Percentiles rank a stretch among this genome's conserved stretches.
Evolutionary conservation across 2,329 filamentous ascomycete genomes (phyloP).

Genomic region (Leptographium wingfieldii): DNA sequence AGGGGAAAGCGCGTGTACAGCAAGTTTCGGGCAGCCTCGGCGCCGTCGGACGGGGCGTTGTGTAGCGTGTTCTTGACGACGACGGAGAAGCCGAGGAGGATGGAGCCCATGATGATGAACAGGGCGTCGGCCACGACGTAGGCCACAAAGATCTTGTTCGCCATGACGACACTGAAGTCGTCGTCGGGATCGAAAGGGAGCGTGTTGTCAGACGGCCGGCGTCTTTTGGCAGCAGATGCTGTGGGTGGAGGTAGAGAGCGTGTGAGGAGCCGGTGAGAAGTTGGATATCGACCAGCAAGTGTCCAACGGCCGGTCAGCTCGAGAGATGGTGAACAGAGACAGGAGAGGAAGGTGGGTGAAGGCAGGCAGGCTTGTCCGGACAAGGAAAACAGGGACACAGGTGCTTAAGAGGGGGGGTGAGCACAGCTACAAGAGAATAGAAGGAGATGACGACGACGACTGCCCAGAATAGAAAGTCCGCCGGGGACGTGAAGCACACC

Average conservation of each 20-base stretch:
- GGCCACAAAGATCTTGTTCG: slow-evolving; percentile 40
- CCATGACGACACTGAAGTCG: slow-evolving; percentile 24
- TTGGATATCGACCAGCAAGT: background rate
- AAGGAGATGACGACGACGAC: background rate
- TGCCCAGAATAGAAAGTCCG: background rate
- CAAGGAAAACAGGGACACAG: background rate
- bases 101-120: slow-evolving; percentile 39
- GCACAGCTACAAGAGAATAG: background rate
- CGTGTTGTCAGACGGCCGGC: slow-evolving; percentile 4
- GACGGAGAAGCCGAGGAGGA: slow-evolving; percentile 43
- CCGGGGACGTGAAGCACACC: no score
- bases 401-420: background rate
- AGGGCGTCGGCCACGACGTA: slow-evolving; percentile 35
- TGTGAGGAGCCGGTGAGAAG: background rate
- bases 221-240: background rate
- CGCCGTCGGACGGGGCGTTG: slow-evolving; percentile 30
- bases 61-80: slow-evolving; percentile 35
- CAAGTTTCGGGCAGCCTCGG: slow-evolving; percentile 36
- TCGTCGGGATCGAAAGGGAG: background rate
- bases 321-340: background rate
- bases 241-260: background rate
- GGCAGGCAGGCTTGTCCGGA: background rate
- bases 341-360: background rate
- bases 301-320: background rate
- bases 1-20: slow-evolving; percentile 42